Percentiles rank a stretch among this genome's conserved stretches.
Evolutionary conservation across 345 rosid genomes (phyloP).

Genomic region (Aegle marmelos): DNA sequence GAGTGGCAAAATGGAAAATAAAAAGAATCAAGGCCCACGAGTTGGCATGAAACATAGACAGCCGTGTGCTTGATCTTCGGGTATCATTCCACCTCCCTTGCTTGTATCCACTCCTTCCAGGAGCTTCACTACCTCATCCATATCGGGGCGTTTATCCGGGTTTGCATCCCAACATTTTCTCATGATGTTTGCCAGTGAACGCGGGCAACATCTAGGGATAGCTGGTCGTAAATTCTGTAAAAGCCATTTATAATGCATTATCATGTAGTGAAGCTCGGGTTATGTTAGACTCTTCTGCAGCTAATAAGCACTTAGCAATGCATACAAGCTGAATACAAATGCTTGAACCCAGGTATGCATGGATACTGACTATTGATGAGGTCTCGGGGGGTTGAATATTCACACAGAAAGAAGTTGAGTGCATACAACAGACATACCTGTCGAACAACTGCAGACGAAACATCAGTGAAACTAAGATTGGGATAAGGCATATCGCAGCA

Average conservation of each 20-base stretch:
- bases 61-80: constrained; percentile 62
- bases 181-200: constrained; percentile 61
- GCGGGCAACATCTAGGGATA: constrained; percentile 77
- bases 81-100: constrained; percentile 93
- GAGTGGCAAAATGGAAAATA: background rate
- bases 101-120: constrained; percentile 71
- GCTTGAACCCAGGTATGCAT: background rate
- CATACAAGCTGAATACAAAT: background rate
- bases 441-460: constrained; percentile 70
- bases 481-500: constrained; percentile 88
- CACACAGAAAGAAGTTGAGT: background rate
- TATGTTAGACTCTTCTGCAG: background rate
- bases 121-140: constrained; percentile 71
- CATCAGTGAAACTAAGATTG: constrained; percentile 68
- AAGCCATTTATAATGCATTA: background rate
- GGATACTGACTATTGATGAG: background rate
- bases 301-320: background rate
- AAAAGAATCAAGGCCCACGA: constrained; percentile 58
- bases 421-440: constrained; percentile 37
- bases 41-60: constrained; percentile 60
- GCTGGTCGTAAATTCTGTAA: constrained; percentile 70
- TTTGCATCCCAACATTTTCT: constrained; percentile 78
- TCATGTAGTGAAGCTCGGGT: background rate
- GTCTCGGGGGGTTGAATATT: background rate
- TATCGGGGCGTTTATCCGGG: constrained; percentile 68